phyloP scores from a whole-genome alignment of 192 early-diverging fungal species.

The Podila epigama region DNA sequence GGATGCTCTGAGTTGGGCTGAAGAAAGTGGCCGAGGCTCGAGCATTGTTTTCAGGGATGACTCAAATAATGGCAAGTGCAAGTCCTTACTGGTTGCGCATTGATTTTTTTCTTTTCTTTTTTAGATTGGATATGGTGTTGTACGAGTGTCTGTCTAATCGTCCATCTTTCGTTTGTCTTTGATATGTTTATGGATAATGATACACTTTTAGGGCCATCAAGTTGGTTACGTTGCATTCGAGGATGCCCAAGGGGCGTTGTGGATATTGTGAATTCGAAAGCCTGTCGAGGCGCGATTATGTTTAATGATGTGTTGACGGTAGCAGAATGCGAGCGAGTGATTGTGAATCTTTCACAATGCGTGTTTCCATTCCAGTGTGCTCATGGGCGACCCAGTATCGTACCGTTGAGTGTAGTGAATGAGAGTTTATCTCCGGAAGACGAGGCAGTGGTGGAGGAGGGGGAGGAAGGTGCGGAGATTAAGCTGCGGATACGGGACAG shows the following conservation, averaged over 20 bases:
- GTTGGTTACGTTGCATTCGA: slow-evolving; percentile 28
- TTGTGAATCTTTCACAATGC: slow-evolving; percentile 60
- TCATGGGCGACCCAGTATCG: slow-evolving; percentile 55
- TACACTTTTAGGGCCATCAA: slow-evolving; percentile 2
- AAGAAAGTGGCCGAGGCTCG: slow-evolving; percentile 6
- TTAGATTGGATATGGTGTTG: too few species aligned
- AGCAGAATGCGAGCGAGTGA: slow-evolving; percentile 58
- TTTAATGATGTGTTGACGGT: slow-evolving; percentile 70
- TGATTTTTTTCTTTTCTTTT: too few species aligned
- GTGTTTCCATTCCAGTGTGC: slow-evolving; percentile 73
- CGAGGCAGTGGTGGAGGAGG: too few species aligned
- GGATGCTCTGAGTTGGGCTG: slow-evolving; percentile 25
- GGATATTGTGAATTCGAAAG: slow-evolving; percentile 78
- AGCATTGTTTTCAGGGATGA: neutral
- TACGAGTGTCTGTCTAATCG: too few species aligned
- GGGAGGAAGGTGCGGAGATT: too few species aligned
- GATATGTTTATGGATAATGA: neutral
- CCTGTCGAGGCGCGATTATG: slow-evolving; percentile 79
- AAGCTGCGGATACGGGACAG: too few species aligned
- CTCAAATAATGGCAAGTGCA: neutral
- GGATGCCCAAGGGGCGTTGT: slow-evolving; percentile 68
- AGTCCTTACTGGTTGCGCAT: neutral
- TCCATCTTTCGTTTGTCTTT: neutral
- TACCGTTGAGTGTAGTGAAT: slow-evolving; percentile 12
- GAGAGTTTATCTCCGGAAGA: neutral